Conservation (phyloP, 1,284 basidiomycete genomes). For the Athelia psychrophila region DNA sequence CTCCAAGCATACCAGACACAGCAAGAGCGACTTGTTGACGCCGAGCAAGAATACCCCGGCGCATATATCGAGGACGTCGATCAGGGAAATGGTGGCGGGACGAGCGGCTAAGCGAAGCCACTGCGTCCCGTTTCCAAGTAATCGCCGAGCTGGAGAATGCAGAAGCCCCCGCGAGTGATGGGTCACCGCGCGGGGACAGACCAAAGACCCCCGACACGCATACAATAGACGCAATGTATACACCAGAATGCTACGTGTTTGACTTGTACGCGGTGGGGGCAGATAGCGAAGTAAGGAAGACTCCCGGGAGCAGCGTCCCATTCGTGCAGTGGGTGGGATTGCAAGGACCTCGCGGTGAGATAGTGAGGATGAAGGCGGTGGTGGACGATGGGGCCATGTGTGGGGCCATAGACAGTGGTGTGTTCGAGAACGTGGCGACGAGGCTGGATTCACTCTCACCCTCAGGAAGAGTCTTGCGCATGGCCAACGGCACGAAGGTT, state of each 20-base stretch:
- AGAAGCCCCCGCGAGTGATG: not conserved
- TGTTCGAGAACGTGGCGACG: not conserved
- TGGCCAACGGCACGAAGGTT: not conserved
- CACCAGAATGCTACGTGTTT: not conserved
- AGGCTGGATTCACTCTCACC: not conserved
- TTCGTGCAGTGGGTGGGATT: not conserved
- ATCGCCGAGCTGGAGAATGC: not conserved
- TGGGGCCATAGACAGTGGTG: not conserved
- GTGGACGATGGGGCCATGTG: not conserved
- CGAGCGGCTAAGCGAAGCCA: not conserved
- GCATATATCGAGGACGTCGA: not conserved
- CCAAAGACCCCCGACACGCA: not conserved
- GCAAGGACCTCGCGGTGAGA: not conserved
- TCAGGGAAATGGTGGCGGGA: not conserved
- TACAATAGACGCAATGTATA: not conserved
- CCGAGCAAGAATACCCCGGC: too few relatives aligned
- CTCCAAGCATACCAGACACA: not conserved
- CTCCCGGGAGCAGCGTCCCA: too few relatives aligned
- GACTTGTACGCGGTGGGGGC: not conserved
- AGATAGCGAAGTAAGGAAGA: not conserved
- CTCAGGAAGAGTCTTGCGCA: not conserved
- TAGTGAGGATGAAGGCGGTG: not conserved
- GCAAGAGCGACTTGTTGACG: too few relatives aligned
- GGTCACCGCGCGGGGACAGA: not conserved
- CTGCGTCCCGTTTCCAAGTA: not conserved